Percentiles rank a stretch among this genome's conserved stretches.
Conservation (phyloP, 805 yeast species). For the Grigorovia yakushimaensis region DNA sequence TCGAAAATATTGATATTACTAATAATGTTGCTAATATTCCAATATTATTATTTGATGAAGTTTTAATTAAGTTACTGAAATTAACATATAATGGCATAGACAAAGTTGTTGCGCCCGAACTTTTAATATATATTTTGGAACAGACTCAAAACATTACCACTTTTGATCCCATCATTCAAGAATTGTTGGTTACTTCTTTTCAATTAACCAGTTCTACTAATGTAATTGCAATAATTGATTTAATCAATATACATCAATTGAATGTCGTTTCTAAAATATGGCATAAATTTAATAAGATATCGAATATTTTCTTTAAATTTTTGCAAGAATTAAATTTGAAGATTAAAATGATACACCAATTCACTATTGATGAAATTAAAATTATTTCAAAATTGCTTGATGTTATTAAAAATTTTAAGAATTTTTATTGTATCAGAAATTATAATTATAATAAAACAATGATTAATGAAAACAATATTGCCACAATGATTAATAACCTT, state of each 20-base stretch:
- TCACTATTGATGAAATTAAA: background rate
- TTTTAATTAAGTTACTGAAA: slow-evolving; percentile 4
- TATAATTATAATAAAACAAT: background rate
- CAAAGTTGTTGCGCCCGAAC: slow-evolving; percentile 1
- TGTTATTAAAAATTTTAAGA: background rate
- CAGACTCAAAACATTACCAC: background rate
- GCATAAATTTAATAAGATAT: slow-evolving; percentile 9
- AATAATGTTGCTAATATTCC: background rate
- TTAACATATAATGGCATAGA: slow-evolving; percentile 5
- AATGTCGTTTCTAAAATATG: slow-evolving; percentile 9
- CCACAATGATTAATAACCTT: background rate
- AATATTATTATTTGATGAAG: slow-evolving; percentile 2
- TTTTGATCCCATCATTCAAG: background rate
- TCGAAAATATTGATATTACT: background rate
- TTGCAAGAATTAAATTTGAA: background rate
- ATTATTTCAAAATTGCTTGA: background rate
- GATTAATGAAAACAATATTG: background rate
- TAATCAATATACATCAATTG: background rate
- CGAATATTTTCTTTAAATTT: background rate
- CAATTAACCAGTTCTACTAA: background rate
- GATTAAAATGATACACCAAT: too few relatives aligned
- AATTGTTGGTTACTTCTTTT: background rate
- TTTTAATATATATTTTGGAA: slow-evolving; percentile 4
- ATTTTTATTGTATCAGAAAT: background rate
- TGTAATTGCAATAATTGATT: background rate